A percentile compares a stretch with the other conserved stretches of the same genome.
phyloP scores from a whole-genome alignment of 1,284 basidiomycete species.

The Ceratobasidium sp. region DNA sequence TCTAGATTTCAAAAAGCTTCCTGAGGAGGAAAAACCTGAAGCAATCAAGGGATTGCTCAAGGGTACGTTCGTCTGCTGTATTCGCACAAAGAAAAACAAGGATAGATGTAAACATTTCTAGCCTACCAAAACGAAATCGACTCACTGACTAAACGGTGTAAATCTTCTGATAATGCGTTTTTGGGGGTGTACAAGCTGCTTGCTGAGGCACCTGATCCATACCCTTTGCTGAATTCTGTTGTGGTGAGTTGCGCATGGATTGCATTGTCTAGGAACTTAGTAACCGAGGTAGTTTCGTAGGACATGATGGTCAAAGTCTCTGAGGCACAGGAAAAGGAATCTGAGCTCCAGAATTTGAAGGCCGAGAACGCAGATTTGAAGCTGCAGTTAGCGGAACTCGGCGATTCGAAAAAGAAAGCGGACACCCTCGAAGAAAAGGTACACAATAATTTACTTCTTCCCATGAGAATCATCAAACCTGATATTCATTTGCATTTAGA shows the following conservation, averaged over 20 bases:
- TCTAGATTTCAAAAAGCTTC: conserved; percentile 91
- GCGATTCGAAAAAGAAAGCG: conserved; percentile 78
- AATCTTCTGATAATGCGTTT: conserved; percentile 91
- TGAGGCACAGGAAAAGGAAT: conserved; percentile 77
- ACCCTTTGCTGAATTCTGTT: conserved; percentile 91
- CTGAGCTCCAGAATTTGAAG: conserved; percentile 70
- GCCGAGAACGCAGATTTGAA: conserved; percentile 83
- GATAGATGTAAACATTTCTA: conserved; percentile 48
- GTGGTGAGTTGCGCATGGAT: conserved; percentile 63
- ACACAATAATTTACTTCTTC: conserved; percentile 43
- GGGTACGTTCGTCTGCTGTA: conserved; percentile 55
- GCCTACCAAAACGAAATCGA: conserved; percentile 98
- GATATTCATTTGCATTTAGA: conserved; percentile 55
- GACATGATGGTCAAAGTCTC: conserved; percentile 89
- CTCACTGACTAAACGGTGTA: conserved; percentile 88
- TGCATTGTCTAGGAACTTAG: neutral
- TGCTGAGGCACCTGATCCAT: conserved; percentile 94
- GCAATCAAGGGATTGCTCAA: conserved; percentile 90
- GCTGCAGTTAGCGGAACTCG: conserved; percentile 72
- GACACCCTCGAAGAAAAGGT: conserved; percentile 87
- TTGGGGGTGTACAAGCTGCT: conserved; percentile 92
- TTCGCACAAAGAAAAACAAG: conserved; percentile 29
- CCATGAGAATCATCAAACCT: neutral
- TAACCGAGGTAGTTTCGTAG: conserved; percentile 55
- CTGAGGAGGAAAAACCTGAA: conserved; percentile 83